Evolutionary conservation across 2,329 filamentous ascomycete species (phyloP).

Genomic region (Pseudocercospora pini-densiflorae): DNA sequence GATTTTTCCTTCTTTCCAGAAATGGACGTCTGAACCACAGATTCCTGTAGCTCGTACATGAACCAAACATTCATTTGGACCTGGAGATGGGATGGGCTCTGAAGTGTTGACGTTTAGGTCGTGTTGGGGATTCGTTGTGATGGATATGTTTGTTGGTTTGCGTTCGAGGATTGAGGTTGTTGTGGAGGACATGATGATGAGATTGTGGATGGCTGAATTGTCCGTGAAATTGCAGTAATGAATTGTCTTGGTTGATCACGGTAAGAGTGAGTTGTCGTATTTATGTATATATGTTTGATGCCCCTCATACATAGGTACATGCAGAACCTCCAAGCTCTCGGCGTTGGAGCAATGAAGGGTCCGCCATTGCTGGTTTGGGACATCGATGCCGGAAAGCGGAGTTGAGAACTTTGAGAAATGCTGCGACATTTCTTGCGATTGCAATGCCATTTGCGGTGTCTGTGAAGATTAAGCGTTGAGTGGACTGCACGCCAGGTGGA

Average conservation of each 20-base stretch:
- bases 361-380: neutral
- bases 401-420: neutral
- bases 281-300: neutral
- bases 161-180: conserved; percentile 29
- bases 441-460: neutral
- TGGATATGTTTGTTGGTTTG: conserved; percentile 39
- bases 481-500: neutral
- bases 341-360: neutral
- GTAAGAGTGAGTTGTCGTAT: neutral
- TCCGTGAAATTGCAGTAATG: too few relatives aligned
- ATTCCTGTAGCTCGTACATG: conserved; percentile 41
- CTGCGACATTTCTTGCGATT: neutral
- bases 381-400: neutral
- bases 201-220: too few relatives aligned
- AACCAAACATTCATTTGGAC: conserved; percentile 37
- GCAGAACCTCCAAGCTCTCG: neutral
- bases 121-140: conserved; percentile 40
- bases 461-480: neutral
- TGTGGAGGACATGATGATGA: conserved; percentile 21
- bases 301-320: neutral
- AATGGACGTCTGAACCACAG: conserved; percentile 39
- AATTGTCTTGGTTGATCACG: too few relatives aligned
- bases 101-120: conserved; percentile 34
- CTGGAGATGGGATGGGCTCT: conserved; percentile 31
- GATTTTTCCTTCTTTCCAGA: conserved; percentile 39